Percentiles rank a stretch among this genome's conserved stretches.
Conservation (phyloP, 306 rosid genomes). For the Mucuna pruriens region DNA sequence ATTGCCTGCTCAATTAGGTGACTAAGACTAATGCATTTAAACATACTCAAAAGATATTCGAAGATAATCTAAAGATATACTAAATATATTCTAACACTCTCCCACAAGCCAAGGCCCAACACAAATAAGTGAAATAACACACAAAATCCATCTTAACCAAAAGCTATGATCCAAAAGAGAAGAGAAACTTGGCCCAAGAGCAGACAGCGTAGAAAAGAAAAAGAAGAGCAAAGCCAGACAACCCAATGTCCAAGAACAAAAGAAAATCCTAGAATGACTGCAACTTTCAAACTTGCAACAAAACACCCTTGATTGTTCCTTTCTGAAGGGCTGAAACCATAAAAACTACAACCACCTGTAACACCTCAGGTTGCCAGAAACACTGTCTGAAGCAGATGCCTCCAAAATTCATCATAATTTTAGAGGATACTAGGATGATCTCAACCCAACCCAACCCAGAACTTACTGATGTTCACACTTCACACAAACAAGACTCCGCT, state of each 20-base stretch:
- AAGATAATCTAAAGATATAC: not conserved
- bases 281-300: not conserved
- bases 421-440: not conserved
- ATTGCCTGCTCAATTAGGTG: not conserved
- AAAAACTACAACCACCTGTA: not conserved
- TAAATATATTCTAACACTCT: not conserved
- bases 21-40: not conserved
- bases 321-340: not conserved
- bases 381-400: not conserved
- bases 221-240: not conserved
- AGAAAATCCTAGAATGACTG: not conserved
- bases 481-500: not conserved
- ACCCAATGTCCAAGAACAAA: not conserved
- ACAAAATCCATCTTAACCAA: not conserved
- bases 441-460: not conserved
- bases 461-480: not conserved
- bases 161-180: not conserved
- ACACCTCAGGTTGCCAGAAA: not conserved
- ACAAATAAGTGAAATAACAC: constrained; percentile 1
- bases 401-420: not conserved
- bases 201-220: not conserved
- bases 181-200: not conserved
- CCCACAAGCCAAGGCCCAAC: not conserved
- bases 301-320: not conserved
- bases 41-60: not conserved